Evolutionary conservation across 345 rosid genomes (phyloP).

Genomic region (Gossypium thurberi): DNA sequence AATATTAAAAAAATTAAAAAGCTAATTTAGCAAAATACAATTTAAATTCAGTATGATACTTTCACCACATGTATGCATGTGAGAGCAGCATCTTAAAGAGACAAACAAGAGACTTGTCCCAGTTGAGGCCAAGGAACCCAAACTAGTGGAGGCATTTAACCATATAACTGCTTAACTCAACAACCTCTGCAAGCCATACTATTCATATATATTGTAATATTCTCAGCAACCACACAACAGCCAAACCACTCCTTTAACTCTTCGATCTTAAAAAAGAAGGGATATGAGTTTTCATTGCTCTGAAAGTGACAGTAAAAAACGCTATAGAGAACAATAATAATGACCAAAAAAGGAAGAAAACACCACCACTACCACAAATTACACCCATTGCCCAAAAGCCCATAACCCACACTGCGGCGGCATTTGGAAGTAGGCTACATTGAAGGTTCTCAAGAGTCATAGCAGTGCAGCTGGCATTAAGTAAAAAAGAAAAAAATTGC

Average conservation of each 20-base stretch:
- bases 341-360: not conserved
- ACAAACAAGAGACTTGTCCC: too few relatives aligned
- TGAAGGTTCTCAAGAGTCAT: conserved; percentile 9
- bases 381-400: not conserved
- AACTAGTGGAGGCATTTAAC: not conserved
- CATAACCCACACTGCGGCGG: not conserved
- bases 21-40: too few relatives aligned
- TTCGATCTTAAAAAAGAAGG: conserved; percentile 8
- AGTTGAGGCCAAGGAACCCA: too few relatives aligned
- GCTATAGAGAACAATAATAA: not conserved
- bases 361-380: not conserved
- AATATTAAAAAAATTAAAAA: too few relatives aligned
- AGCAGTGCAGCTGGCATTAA: conserved; percentile 14
- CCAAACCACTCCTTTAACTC: not conserved
- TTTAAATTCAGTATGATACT: too few relatives aligned
- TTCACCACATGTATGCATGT: too few relatives aligned
- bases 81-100: too few relatives aligned
- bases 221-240: not conserved
- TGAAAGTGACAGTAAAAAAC: not conserved
- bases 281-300: conserved; percentile 34
- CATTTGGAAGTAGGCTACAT: conserved; percentile 2
- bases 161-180: not conserved
- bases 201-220: not conserved
- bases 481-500: conserved; percentile 15
- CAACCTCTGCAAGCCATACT: not conserved